Evolutionary conservation across 1,284 basidiomycete species (phyloP).

Genomic region (Moesziomyces sp.): DNA sequence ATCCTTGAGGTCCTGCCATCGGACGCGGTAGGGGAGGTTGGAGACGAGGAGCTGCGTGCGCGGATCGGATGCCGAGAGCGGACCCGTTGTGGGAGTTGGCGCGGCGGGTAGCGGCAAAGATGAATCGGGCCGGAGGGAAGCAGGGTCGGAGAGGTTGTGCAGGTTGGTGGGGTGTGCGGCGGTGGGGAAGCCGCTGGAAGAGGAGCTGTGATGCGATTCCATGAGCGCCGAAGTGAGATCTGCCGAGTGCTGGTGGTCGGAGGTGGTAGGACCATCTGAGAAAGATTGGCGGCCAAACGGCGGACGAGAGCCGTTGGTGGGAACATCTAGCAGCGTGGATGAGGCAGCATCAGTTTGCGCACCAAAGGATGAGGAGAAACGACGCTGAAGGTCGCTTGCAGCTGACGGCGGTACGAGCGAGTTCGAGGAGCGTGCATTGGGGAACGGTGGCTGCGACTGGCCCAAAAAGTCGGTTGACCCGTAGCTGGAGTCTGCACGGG

Average conservation of each 20-base stretch:
- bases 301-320: conserved; percentile 19
- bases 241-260: conserved; percentile 11
- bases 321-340: conserved; percentile 2
- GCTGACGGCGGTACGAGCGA: conserved; percentile 11
- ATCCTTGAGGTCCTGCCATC: conserved; percentile 69
- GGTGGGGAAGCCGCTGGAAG: conserved; percentile 17
- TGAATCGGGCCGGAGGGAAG: no score
- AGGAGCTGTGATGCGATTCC: conserved; percentile 24
- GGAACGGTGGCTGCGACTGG: background rate
- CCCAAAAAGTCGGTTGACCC: conserved; percentile 5
- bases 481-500: conserved; percentile 5
- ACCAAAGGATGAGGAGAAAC: conserved; percentile 18
- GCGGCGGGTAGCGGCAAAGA: conserved; percentile 1
- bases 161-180: conserved; percentile 1
- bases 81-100: conserved; percentile 40
- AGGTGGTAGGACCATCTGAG: conserved; percentile 39
- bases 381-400: conserved; percentile 18
- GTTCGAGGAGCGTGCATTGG: conserved; percentile 11
- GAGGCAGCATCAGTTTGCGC: conserved; percentile 7
- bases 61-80: conserved; percentile 74
- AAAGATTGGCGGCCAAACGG: conserved; percentile 47
- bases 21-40: conserved; percentile 68
- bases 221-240: conserved; percentile 11
- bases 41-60: conserved; percentile 75
- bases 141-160: background rate